These are phyloP conservation scores for Detonula confervacea DNA, from an alignment of 352 stramenopile genomes.

Conservation along the genomic window DNA sequence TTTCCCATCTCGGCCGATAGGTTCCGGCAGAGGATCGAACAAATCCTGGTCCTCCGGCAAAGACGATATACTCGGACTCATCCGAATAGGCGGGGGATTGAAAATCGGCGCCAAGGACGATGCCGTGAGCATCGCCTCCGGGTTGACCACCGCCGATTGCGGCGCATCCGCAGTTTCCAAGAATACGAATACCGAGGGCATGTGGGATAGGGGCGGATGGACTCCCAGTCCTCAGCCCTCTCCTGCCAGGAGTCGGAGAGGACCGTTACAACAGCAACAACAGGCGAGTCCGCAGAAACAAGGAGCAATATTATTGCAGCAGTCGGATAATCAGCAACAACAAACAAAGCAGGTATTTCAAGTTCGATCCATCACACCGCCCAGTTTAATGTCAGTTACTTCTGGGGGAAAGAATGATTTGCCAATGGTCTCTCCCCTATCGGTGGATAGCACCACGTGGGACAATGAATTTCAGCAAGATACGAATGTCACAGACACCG, in stretches of 20 bases:
- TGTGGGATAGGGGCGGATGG: background rate
- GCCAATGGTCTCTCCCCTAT: conserved; percentile 18
- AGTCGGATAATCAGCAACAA: no score
- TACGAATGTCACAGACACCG: background rate
- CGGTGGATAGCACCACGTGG: background rate
- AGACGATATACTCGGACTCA: conserved; percentile 39
- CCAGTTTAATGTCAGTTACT: background rate
- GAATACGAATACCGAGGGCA: background rate
- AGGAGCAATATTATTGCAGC: background rate
- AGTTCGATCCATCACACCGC: background rate
- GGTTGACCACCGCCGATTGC: conserved; percentile 19
- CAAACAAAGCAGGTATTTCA: no score
- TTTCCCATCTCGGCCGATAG: no score
- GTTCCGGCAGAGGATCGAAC: no score
- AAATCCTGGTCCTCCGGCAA: conserved; percentile 5
- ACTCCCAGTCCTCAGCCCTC: background rate
- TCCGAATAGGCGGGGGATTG: conserved; percentile 29
- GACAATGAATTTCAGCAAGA: conserved; percentile 19
- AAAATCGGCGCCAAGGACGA: conserved; percentile 10
- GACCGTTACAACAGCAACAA: no score
- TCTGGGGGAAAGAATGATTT: background rate
- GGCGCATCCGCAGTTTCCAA: background rate
- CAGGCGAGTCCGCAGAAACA: no score
- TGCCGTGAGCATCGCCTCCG: conserved; percentile 21
- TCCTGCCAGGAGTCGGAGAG: background rate